phyloP scores from a whole-genome alignment of 805 yeast genomes.

The Metschnikowia arizonensis region DNA sequence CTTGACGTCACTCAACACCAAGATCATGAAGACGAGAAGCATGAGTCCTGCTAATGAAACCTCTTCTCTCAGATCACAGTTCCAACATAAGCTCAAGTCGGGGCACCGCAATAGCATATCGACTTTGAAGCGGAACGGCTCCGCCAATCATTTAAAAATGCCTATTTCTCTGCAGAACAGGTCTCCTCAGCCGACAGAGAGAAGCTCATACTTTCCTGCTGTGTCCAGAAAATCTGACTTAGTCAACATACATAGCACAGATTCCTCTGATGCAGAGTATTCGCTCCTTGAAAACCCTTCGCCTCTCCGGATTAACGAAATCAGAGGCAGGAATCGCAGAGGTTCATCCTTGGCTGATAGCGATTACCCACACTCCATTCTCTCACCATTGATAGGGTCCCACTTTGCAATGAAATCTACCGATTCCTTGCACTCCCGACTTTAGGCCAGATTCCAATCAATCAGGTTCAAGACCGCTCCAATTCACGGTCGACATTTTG shows the following conservation, averaged over 20 bases:
- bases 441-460: neutral
- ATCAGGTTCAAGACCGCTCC: no score
- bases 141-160: neutral
- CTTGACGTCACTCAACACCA: conserved; percentile 1
- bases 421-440: neutral
- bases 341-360: conserved; percentile 4
- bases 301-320: neutral
- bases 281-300: neutral
- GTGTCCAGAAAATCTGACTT: conserved; percentile 1
- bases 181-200: neutral
- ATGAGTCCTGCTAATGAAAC: conserved; percentile 11
- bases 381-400: neutral
- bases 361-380: conserved; percentile 1
- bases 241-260: neutral
- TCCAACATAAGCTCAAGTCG: conserved; percentile 9
- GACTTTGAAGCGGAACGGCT: neutral
- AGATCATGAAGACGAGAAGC: conserved; percentile 6
- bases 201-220: neutral
- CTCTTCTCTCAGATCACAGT: conserved; percentile 4
- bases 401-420: conserved; percentile 1
- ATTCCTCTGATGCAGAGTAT: conserved; percentile 1
- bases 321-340: conserved; percentile 2
- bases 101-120: conserved; percentile 1
- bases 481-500: neutral
- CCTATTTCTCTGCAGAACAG: neutral